These are phyloP conservation scores for Globisporangium uncinulatum DNA, from an alignment of 352 stramenopile species.

Conservation along the genomic window DNA sequence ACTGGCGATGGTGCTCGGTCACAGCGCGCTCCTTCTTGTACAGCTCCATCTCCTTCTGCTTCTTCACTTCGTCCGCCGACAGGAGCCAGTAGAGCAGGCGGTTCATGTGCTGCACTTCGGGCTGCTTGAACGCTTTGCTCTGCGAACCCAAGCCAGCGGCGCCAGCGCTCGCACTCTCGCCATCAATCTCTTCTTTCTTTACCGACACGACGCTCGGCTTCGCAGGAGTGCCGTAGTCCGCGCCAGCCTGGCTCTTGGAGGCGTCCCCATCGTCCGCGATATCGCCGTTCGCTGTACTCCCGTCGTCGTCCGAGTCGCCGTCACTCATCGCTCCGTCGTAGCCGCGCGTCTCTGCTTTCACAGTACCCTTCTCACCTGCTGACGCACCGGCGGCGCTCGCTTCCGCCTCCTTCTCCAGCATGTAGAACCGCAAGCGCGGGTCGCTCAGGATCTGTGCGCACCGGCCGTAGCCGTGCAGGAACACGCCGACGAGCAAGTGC, in stretches of 20 bases:
- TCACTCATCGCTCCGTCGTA: constrained; percentile 34
- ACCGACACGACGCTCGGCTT: background rate
- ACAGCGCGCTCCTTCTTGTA: constrained; percentile 71
- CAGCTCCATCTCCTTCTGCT: constrained; percentile 69
- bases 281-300: constrained; percentile 31
- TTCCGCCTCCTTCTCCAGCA: constrained; percentile 46
- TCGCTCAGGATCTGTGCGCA: constrained; percentile 80
- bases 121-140: constrained; percentile 71
- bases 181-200: constrained; percentile 10
- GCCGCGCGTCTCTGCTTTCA: constrained; percentile 20
- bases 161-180: background rate
- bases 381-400: background rate
- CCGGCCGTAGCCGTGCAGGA: constrained; percentile 81
- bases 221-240: background rate
- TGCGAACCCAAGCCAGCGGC: constrained; percentile 5
- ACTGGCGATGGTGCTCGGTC: constrained; percentile 70
- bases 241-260: constrained; percentile 8
- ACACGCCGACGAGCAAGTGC: constrained; percentile 77
- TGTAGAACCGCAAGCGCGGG: constrained; percentile 60
- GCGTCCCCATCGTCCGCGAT: constrained; percentile 21
- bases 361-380: background rate
- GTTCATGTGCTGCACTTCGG: constrained; percentile 89
- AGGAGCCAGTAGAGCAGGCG: constrained; percentile 80
- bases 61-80: constrained; percentile 81
- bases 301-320: constrained; percentile 41